Base-by-base conservation (phyloP, 2,329 filamentous ascomycete genomes). In the Colletotrichum higginsianum region DNA sequence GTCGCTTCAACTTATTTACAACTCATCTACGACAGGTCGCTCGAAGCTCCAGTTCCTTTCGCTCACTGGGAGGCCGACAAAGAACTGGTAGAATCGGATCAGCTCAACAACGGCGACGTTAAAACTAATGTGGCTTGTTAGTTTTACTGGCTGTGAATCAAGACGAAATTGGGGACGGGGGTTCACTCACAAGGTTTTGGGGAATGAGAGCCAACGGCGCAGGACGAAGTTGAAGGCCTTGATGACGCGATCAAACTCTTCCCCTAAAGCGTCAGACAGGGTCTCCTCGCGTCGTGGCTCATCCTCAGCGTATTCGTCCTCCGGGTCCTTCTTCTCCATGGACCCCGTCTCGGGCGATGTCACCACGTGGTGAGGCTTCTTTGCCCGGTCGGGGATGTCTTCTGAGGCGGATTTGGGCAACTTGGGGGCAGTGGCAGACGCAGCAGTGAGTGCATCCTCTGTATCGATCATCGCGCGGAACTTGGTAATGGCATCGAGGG, bases 401-500 rank as follows among this genome's bases (percentile, higher is more conserved):
- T 61, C 26, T 76, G 75, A 53, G 76, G 35, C 42, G 35, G 23
- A 57, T 12, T 57, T 76, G 21, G 70, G 60, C 3, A 75, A 74
- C 53, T 78, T 78, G 3, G 70, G 21, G 47, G 63, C 35, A 78
- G 76, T 44, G 67, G 69, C 68, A 74, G 74, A 56, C 49, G 75
- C 71, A 5, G 75, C 75, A 26, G 76, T 76, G n/a, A 74, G 73
- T 1, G 75, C 77, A 67, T 83, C 79, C 42, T 76, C 78, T 21
- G 79, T 80, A 71, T 84, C 83, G 13, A 88, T 83, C 85, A 91
- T 88, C 38, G 76, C 77, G 61, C 87, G 84, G 84, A 99, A 98
- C 66, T 91, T 86, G 67, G 90, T 89, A 53, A 98, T 88, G 0
- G 94, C 92, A 44, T 88, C 86, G 73, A 99, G 83, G 63, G 94